phyloP scores from a whole-genome alignment of 768 basidiomycete species.

The Leccinum uliginosum region DNA sequence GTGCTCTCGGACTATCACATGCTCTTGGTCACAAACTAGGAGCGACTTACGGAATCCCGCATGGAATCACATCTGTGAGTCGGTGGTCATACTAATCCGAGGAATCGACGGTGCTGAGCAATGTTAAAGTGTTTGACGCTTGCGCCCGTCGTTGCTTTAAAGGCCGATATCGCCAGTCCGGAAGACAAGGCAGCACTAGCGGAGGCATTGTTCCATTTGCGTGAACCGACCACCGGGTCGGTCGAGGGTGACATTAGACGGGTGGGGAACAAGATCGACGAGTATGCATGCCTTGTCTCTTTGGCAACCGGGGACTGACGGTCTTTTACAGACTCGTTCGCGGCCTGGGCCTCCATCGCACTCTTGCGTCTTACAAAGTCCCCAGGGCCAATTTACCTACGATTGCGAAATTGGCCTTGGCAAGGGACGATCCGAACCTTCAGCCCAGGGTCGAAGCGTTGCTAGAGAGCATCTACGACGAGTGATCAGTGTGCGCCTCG shows the following conservation, averaged over 20 bases:
- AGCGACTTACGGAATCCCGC: slow-evolving; percentile 69
- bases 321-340: slow-evolving; percentile 49
- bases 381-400: slow-evolving; percentile 49
- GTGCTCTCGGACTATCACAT: slow-evolving; percentile 72
- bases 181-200: slow-evolving; percentile 62
- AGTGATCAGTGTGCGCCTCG: not conserved
- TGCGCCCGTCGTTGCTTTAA: slow-evolving; percentile 55
- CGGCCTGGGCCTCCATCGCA: slow-evolving; percentile 54
- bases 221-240: slow-evolving; percentile 57
- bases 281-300: slow-evolving; percentile 36
- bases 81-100: not conserved
- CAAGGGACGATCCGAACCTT: slow-evolving; percentile 32
- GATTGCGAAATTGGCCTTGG: slow-evolving; percentile 40
- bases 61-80: slow-evolving; percentile 79
- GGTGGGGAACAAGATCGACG: slow-evolving; percentile 50
- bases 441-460: slow-evolving; percentile 42
- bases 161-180: slow-evolving; percentile 53
- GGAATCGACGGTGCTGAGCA: not conserved
- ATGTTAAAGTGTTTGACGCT: slow-evolving; percentile 62
- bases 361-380: slow-evolving; percentile 58
- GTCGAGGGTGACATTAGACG: slow-evolving; percentile 57
- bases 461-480: slow-evolving; percentile 43
- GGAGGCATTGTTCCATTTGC: slow-evolving; percentile 52
- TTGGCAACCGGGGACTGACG: slow-evolving; percentile 4
- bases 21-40: slow-evolving; percentile 71